Conservation (phyloP, 306 rosid species). For the Cucurbita ficifolia region DNA sequence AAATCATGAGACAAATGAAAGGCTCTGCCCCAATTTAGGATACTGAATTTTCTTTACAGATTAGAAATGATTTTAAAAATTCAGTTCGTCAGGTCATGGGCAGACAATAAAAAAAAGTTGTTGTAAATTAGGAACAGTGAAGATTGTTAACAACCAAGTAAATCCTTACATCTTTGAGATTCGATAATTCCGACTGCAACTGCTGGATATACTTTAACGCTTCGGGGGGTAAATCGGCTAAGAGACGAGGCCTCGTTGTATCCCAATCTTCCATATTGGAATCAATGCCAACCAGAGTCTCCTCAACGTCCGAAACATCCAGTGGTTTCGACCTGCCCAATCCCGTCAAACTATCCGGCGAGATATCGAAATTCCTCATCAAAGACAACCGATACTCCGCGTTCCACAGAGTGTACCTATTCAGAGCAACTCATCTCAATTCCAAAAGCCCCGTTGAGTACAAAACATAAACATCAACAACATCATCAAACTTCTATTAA, state of each 20-base stretch:
- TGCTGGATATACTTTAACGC: constrained; percentile 57
- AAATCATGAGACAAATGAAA: not conserved
- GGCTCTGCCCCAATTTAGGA: not conserved
- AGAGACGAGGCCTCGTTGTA: constrained; percentile 19
- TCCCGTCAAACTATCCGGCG: constrained; percentile 14
- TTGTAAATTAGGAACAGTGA: not conserved
- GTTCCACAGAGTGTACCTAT: constrained; percentile 89
- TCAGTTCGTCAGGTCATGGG: not conserved
- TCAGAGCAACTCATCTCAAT: not conserved
- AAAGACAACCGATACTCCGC: constrained; percentile 82
- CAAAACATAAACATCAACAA: not conserved
- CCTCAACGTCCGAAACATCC: constrained; percentile 19
- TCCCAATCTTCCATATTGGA: constrained; percentile 22
- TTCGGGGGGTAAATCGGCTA: constrained; percentile 57
- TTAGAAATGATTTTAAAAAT: not conserved
- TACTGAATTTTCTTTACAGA: not conserved
- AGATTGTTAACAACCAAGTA: not conserved
- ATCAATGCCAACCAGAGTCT: constrained; percentile 24
- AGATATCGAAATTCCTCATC: constrained; percentile 64
- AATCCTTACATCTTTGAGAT: constrained; percentile 42
- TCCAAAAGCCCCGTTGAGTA: not conserved
- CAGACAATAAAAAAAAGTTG: not conserved
- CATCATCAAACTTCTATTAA: not conserved
- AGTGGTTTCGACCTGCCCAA: constrained; percentile 8
- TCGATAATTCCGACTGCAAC: constrained; percentile 54